Conservation (phyloP, 345 rosid genomes). For the Capsella bursapastoris region DNA sequence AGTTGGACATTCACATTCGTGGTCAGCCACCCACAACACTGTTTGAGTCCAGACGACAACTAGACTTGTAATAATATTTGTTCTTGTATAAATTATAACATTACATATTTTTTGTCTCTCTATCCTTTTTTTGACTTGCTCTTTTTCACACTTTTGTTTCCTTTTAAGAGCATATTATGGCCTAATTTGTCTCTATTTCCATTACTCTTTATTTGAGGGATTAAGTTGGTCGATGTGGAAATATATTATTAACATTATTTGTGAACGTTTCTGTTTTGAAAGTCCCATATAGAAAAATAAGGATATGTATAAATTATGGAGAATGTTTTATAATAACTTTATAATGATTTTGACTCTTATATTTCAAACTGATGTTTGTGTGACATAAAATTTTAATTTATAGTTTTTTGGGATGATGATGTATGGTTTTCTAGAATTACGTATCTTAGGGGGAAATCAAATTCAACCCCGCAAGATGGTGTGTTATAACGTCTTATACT, state of each 20-base stretch:
- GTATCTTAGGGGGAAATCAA: neutral
- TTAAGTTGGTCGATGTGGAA: neutral
- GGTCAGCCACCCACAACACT: conserved; percentile 44
- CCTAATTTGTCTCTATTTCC: conserved; percentile 25
- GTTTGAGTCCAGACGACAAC: conserved; percentile 1
- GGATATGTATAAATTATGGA: neutral
- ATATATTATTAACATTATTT: neutral
- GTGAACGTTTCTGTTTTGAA: conserved; percentile 1
- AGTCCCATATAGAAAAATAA: neutral
- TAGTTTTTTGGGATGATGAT: conserved; percentile 3
- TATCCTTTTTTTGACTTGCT: conserved; percentile 32
- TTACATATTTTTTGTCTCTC: conserved; percentile 13
- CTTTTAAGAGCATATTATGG: conserved; percentile 21
- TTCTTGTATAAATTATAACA: neutral
- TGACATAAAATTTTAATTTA: neutral
- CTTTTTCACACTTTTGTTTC: conserved; percentile 16
- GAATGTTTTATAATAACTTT: conserved; percentile 13
- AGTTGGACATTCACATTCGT: conserved; percentile 43
- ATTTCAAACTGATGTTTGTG: neutral
- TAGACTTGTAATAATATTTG: too few relatives aligned
- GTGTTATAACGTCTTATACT: conserved; percentile 8
- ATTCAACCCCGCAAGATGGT: neutral
- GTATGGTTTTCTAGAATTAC: neutral
- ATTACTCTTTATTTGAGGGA: neutral
- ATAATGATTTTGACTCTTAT: conserved; percentile 9